These are phyloP conservation scores for Tremella fuciformis DNA, from an alignment of 768 basidiomycete genomes.

Conservation along the genomic window DNA sequence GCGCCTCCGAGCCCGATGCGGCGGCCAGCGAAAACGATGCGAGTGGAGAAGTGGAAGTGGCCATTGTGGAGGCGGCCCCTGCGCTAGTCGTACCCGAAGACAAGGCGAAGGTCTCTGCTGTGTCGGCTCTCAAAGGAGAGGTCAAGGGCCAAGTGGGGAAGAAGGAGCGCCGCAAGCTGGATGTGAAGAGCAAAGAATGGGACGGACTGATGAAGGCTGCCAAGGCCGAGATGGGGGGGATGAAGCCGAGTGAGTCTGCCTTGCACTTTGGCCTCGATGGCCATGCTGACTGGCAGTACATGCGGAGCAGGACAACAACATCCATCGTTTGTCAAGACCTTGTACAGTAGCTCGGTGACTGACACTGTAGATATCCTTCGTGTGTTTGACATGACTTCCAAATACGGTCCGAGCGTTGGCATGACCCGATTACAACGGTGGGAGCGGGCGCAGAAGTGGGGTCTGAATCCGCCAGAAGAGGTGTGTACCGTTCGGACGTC, in stretches of 20 bases:
- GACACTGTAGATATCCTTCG: slow-evolving; percentile 38
- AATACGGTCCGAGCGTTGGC: slow-evolving; percentile 48
- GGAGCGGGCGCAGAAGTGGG: slow-evolving; percentile 75
- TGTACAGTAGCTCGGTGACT: slow-evolving; percentile 50
- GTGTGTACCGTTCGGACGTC: slow-evolving; percentile 54
- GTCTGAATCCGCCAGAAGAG: slow-evolving; percentile 74
- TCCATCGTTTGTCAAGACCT: slow-evolving; percentile 37
- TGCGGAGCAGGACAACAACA: slow-evolving; percentile 43
- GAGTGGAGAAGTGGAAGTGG: slow-evolving; percentile 4
- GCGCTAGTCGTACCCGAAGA: neutral
- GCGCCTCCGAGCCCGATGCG: slow-evolving; percentile 6
- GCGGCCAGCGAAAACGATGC: slow-evolving; percentile 1
- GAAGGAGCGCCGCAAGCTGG: slow-evolving; percentile 28
- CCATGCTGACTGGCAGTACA: slow-evolving; percentile 32
- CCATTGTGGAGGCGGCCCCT: no score
- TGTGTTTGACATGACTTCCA: slow-evolving; percentile 49
- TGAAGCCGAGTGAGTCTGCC: slow-evolving; percentile 61
- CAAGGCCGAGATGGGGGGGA: slow-evolving; percentile 59
- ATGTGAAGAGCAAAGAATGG: slow-evolving; percentile 60
- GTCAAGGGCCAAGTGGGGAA: slow-evolving; percentile 1
- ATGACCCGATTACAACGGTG: slow-evolving; percentile 76
- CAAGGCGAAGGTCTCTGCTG: neutral
- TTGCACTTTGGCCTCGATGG: neutral
- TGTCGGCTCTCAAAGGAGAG: neutral
- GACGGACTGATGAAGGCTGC: slow-evolving; percentile 58